A percentile compares a stretch with the other conserved stretches of the same genome.
Evolutionary conservation across 805 yeast species (phyloP).

Genomic region (Wickerhamomyces queroliae): DNA sequence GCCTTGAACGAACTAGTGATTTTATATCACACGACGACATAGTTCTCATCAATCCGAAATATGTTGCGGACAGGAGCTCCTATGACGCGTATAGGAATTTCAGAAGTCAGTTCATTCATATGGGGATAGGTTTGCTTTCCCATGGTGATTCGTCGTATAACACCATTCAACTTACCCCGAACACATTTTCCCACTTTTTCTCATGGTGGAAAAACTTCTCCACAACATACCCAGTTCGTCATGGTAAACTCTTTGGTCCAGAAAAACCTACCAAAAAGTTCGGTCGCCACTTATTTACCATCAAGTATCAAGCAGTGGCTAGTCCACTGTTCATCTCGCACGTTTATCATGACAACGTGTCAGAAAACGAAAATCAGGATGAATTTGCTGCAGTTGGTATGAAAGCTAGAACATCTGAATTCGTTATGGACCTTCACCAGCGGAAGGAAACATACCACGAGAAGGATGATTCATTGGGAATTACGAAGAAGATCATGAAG

Average conservation of each 20-base stretch:
- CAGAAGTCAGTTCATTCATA: conserved; percentile 76
- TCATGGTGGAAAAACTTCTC: conserved; percentile 84
- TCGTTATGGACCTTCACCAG: conserved; percentile 65
- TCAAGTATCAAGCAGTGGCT: conserved; percentile 71
- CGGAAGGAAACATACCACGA: conserved; percentile 41
- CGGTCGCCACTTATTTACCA: conserved; percentile 67
- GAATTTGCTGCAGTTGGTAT: conserved; percentile 55
- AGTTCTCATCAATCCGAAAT: conserved; percentile 48
- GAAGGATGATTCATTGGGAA: conserved; percentile 40
- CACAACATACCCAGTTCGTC: conserved; percentile 75
- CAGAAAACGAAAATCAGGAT: conserved; percentile 32
- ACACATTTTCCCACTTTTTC: conserved; percentile 59
- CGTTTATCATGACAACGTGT: conserved; percentile 48
- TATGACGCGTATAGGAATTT: conserved; percentile 83
- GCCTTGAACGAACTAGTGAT: conserved; percentile 34
- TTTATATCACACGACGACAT: conserved; percentile 60
- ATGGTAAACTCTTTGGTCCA: conserved; percentile 66
- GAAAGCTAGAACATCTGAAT: conserved; percentile 50
- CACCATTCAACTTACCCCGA: conserved; percentile 73
- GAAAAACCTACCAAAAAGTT: conserved; percentile 55
- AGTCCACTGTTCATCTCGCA: conserved; percentile 74
- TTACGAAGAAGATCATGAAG: conserved; percentile 40
- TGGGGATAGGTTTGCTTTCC: conserved; percentile 54
- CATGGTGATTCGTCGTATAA: conserved; percentile 44
- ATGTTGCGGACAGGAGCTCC: conserved; percentile 34